phyloP scores from a whole-genome alignment of 2,329 filamentous ascomycete genomes.

The Huntiella decipiens region DNA sequence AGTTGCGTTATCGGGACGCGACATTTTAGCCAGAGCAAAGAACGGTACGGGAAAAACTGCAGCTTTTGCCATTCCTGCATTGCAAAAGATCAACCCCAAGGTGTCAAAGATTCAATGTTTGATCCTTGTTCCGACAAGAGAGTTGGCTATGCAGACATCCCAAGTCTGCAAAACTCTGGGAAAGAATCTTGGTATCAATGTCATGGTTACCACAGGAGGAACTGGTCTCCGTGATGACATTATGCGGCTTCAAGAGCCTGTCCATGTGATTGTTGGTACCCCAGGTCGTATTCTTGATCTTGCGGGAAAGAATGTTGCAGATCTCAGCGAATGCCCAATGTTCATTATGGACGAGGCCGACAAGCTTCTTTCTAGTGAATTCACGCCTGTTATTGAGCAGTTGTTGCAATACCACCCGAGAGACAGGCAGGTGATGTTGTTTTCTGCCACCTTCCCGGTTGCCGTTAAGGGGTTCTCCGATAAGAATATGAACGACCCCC shows the following conservation, averaged over 20 bases:
- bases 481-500: slow-evolving; percentile 90
- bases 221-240: slow-evolving; percentile 94
- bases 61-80: slow-evolving; percentile 86
- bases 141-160: slow-evolving; percentile 93
- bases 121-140: slow-evolving; percentile 88
- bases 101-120: slow-evolving; percentile 90
- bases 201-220: slow-evolving; percentile 98
- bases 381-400: slow-evolving; percentile 94
- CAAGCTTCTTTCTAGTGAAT: slow-evolving; percentile 90
- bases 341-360: slow-evolving; percentile 99
- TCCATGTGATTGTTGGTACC: slow-evolving; percentile 95
- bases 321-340: slow-evolving; percentile 87
- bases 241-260: slow-evolving; percentile 76
- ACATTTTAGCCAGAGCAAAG: slow-evolving; percentile 90
- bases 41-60: slow-evolving; percentile 98
- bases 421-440: slow-evolving; percentile 97
- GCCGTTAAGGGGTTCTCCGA: slow-evolving; percentile 97
- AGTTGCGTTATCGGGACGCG: slow-evolving; percentile 82
- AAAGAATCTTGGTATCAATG: slow-evolving; percentile 91
- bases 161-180: slow-evolving; percentile 98
- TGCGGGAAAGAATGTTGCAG: slow-evolving; percentile 88
- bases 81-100: slow-evolving; percentile 94
- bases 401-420: slow-evolving; percentile 88
- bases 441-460: slow-evolving; percentile 91
- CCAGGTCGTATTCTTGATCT: slow-evolving; percentile 91